These are phyloP conservation scores for Coprinopsis marcescibilis DNA, from an alignment of 768 basidiomycete genomes.

Conservation along the genomic window DNA sequence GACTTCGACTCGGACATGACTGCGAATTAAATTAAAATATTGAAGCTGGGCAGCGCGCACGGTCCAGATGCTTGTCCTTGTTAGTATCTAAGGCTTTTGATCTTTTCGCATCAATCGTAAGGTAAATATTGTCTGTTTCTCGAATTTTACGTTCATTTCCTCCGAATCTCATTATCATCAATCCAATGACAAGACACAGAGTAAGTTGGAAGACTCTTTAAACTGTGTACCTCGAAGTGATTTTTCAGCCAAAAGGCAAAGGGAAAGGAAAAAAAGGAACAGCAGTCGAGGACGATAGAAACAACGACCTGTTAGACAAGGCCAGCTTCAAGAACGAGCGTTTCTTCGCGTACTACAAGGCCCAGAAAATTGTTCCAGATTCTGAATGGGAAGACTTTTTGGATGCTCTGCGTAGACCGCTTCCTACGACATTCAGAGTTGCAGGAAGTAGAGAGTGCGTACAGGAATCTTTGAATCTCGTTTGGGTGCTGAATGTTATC, in stretches of 20 bases:
- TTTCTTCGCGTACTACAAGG: conserved; percentile 62
- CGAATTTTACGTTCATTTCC: too few species aligned
- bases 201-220: not conserved
- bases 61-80: too few species aligned
- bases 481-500: conserved; percentile 11
- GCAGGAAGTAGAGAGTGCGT: conserved; percentile 79
- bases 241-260: conserved; percentile 4
- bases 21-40: too few species aligned
- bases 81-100: too few species aligned
- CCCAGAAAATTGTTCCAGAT: conserved; percentile 68
- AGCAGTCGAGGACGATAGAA: not conserved
- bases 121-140: too few species aligned
- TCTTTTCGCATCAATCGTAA: too few species aligned
- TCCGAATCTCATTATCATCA: too few species aligned
- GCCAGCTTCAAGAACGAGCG: conserved; percentile 67
- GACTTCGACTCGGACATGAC: too few species aligned
- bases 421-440: conserved; percentile 93
- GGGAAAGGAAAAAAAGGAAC: conserved; percentile 4
- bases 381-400: conserved; percentile 74
- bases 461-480: not conserved
- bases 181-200: conserved; percentile 3
- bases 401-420: conserved; percentile 54
- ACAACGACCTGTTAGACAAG: conserved; percentile 48
- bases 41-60: too few species aligned
- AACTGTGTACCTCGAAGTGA: not conserved